phyloP scores from a whole-genome alignment of 306 rosid species.

The Malus sylvestris region DNA sequence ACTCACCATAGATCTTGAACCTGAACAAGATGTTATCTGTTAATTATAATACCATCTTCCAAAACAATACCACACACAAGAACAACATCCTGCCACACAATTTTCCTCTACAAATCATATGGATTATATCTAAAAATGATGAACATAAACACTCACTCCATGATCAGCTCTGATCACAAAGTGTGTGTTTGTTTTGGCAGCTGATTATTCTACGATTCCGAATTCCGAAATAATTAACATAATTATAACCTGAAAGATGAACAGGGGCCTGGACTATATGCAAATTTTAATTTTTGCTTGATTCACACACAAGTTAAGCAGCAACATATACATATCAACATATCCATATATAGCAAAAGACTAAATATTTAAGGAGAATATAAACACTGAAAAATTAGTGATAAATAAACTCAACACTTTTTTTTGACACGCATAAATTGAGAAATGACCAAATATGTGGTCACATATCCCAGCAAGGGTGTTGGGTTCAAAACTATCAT shows the following conservation, averaged over 20 bases:
- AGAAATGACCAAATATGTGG: too few relatives aligned
- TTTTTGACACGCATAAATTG: too few relatives aligned
- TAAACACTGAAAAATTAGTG: neutral
- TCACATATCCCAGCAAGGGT: too few relatives aligned
- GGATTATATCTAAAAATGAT: too few relatives aligned
- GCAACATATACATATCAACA: neutral
- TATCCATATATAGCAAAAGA: neutral
- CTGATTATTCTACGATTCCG: neutral
- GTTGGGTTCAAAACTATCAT: too few relatives aligned
- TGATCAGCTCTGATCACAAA: neutral
- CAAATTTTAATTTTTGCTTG: neutral
- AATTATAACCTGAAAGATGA: neutral
- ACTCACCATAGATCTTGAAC: conserved; percentile 70
- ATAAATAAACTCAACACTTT: neutral
- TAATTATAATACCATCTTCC: neutral
- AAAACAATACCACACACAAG: neutral
- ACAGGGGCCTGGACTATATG: neutral
- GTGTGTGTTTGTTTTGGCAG: neutral
- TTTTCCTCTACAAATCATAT: neutral
- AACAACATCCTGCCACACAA: neutral
- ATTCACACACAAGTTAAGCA: neutral
- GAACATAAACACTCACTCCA: neutral
- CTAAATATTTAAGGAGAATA: neutral
- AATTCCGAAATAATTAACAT: neutral
- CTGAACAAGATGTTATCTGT: conserved; percentile 17